Evolutionary conservation across 2,329 filamentous ascomycete genomes (phyloP).

Genomic region (Rhynchosporium graminicola): DNA sequence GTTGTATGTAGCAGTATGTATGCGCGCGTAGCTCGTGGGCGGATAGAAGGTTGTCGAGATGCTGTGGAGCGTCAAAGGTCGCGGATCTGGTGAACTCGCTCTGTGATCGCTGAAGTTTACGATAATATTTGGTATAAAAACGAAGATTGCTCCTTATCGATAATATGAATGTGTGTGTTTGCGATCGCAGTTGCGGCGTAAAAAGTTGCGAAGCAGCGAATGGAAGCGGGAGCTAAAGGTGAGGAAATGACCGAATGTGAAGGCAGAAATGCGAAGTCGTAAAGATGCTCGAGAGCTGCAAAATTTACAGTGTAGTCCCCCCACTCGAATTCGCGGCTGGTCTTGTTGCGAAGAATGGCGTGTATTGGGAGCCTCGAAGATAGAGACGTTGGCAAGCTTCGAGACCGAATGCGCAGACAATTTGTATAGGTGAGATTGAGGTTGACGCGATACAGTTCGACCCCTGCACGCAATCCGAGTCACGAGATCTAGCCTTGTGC

Average conservation of each 20-base stretch:
- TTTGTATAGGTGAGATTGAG: background rate
- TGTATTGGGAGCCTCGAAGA: background rate
- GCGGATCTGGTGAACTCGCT: background rate
- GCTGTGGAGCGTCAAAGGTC: background rate
- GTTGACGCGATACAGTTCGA: background rate
- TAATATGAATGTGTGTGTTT: conserved; percentile 9
- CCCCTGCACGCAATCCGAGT: background rate
- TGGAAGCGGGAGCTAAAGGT: conserved; percentile 5
- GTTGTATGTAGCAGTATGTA: conserved; percentile 4
- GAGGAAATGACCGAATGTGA: conserved; percentile 4
- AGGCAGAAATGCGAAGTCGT: conserved; percentile 7
- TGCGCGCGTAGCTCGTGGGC: conserved; percentile 7
- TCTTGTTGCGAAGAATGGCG: conserved; percentile 1
- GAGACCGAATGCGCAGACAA: background rate
- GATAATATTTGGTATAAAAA: background rate
- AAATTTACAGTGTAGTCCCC: background rate
- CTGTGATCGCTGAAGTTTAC: conserved; percentile 1
- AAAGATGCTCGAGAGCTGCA: background rate
- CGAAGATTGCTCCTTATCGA: background rate
- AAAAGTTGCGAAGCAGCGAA: background rate
- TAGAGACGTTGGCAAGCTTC: conserved; percentile 7
- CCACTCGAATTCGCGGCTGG: background rate
- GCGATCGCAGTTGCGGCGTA: conserved; percentile 5
- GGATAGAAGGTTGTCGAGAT: background rate
- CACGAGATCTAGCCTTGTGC: conserved; percentile 4